A percentile compares a stretch with the other conserved stretches of the same genome.
phyloP scores from a whole-genome alignment of 768 basidiomycete genomes.

The Tulasnella sp. region DNA sequence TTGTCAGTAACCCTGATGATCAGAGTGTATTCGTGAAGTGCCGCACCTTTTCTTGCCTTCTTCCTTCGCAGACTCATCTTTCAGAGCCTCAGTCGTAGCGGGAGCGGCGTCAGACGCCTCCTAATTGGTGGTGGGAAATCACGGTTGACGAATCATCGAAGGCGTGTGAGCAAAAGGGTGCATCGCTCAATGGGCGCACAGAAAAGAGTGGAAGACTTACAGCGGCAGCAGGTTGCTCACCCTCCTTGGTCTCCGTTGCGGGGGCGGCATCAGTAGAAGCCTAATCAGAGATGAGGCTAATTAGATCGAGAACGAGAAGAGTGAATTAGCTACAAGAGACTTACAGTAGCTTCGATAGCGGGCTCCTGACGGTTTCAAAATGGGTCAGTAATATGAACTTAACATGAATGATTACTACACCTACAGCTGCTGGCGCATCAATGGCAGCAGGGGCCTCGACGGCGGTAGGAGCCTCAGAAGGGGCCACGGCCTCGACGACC shows the following conservation, averaged over 20 bases:
- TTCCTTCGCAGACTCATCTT: constrained; percentile 34
- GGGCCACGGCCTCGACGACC: constrained; percentile 32
- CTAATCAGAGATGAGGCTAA: no score
- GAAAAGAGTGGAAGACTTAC: constrained; percentile 40
- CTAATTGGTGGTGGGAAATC: constrained; percentile 27
- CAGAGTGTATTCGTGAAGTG: constrained; percentile 19
- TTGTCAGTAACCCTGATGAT: background rate
- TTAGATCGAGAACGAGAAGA: no score
- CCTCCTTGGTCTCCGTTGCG: constrained; percentile 33
- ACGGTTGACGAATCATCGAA: constrained; percentile 14
- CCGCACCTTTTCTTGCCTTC: constrained; percentile 24
- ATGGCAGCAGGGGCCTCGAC: constrained; percentile 32
- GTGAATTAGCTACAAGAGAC: no score
- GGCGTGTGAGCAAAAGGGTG: background rate
- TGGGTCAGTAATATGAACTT: no score
- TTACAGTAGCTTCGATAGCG: no score
- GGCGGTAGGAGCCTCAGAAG: constrained; percentile 31
- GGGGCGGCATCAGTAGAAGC: constrained; percentile 20
- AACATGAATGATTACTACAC: no score
- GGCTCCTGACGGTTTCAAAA: no score
- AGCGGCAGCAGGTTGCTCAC: constrained; percentile 26
- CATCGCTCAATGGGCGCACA: background rate
- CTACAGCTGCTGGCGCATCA: constrained; percentile 23
- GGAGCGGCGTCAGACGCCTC: constrained; percentile 24
- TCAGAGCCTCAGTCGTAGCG: constrained; percentile 30